Conservation (phyloP, 306 rosid genomes). For the Rosa multiflora region DNA sequence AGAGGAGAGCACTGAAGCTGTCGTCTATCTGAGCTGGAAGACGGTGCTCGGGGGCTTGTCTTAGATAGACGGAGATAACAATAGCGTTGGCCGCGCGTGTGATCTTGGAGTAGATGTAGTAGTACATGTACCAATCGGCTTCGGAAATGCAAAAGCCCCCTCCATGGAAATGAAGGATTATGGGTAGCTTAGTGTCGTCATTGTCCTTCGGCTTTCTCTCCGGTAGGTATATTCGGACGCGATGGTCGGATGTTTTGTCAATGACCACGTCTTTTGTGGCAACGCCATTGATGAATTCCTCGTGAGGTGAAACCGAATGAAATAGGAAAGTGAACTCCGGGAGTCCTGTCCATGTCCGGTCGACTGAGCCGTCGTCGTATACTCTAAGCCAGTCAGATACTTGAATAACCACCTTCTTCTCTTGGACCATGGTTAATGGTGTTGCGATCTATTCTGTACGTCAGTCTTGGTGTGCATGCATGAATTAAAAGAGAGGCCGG, state of each 20-base stretch:
- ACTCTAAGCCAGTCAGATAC: conserved; percentile 68
- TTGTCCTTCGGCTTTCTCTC: conserved; percentile 15
- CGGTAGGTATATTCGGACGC: conserved; percentile 47
- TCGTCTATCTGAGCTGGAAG: conserved; percentile 57
- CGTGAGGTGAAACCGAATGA: conserved; percentile 48
- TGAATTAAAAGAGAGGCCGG: too few species aligned
- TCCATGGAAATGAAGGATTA: too few species aligned
- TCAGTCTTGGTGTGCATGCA: too few species aligned
- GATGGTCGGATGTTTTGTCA: conserved; percentile 14
- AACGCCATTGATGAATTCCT: conserved; percentile 45
- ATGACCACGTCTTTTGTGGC: conserved; percentile 39
- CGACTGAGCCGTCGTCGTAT: conserved; percentile 11
- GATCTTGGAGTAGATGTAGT: conserved; percentile 32
- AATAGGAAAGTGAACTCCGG: conserved; percentile 42
- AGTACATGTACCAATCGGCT: too few species aligned
- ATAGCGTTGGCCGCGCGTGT: conserved; percentile 35
- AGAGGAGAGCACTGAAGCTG: conserved; percentile 39
- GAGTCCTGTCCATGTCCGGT: conserved; percentile 55
- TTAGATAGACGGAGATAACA: conserved; percentile 48
- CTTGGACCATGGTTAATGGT: conserved; percentile 29
- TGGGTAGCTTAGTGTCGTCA: conserved; percentile 25
- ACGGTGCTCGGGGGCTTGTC: conserved; percentile 60
- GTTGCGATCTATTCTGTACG: too few species aligned
- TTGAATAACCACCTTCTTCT: conserved; percentile 37
- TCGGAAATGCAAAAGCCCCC: too few species aligned